A percentile compares a stretch with the other conserved stretches of the same genome.
These are phyloP conservation scores for Geopyxis carbonaria DNA, from an alignment of 495 filamentous ascomycete species.

Conservation along the genomic window DNA sequence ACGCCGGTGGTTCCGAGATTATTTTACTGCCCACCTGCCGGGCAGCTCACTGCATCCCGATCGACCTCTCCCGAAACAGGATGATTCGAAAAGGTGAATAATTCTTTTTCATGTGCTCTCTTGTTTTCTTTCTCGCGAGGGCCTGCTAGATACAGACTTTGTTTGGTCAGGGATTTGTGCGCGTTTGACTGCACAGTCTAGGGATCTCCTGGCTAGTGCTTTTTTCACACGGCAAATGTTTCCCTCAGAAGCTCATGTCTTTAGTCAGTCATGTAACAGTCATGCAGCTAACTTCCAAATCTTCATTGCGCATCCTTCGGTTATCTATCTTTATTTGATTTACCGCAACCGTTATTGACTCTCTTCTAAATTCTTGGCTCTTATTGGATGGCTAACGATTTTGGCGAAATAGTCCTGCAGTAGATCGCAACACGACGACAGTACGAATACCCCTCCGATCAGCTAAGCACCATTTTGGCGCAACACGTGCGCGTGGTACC, in stretches of 20 bases:
- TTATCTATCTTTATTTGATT: too few species aligned
- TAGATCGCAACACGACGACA: constrained; percentile 43
- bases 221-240: neutral
- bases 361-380: too few species aligned
- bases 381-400: too few species aligned
- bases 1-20: constrained; percentile 66
- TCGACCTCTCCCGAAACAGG: constrained; percentile 36
- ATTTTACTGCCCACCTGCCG: constrained; percentile 90
- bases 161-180: too few species aligned
- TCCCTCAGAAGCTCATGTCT: neutral
- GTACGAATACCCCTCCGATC: constrained; percentile 88
- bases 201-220: too few species aligned
- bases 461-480: constrained; percentile 92
- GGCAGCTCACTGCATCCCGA: constrained; percentile 89
- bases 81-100: neutral
- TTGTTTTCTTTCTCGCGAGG: too few species aligned
- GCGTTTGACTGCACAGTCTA: too few species aligned
- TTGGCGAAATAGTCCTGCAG: too few species aligned
- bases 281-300: too few species aligned
- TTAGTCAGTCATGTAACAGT: neutral
- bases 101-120: neutral
- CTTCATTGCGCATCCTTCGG: too few species aligned
- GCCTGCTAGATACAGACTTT: too few species aligned
- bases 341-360: too few species aligned
- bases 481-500: constrained; percentile 56